Evolutionary conservation across 768 basidiomycete genomes (phyloP), one percentile per base, ranked within the genome.

Genomic region (Termitomyces sp.): DNA sequence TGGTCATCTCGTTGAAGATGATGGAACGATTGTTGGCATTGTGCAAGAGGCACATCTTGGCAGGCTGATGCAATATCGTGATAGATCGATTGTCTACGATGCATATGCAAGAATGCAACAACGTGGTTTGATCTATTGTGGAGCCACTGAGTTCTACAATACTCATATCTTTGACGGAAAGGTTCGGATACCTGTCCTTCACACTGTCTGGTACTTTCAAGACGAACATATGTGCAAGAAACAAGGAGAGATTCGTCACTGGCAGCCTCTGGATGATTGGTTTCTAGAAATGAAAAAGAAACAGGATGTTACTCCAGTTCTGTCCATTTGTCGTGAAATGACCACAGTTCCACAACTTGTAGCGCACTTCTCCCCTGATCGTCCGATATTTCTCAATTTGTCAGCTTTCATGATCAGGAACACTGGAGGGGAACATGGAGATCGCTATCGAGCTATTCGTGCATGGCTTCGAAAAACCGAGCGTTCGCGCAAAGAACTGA

Each of bases 41-140:
- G 66, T 74, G 2, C 64, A 62, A n/a, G 73, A 76, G 50, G 66
- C 73, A n/a, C 66, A 72, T 19, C 54, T 59, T 43, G 72, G 72
- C 47, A 62, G 73, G 46, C 51, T 66, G 34, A 58, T 71, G 11
- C 55, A 65, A 38, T 58, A 55, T 34, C 53, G 63, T 19, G 74
- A 76, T 55, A 60, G 65, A 21, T 44, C 61, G 4, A 59, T 67
- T 8, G 61, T 77, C 9, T 72, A 72, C 37, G 63, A 64, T 3
- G 68, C 71, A 3, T 60, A 73, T 19, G 50, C 67, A 12, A 62
- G 58, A 50, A 56, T 75, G 10, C 65, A 72, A 55, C 61, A 62
- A 38, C 61, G 55, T 10, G 65, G 62, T 10, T 56, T 69, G 21
- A 53, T 71, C 21, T 70, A 67, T 47, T 56, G 51, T 24, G 64